A percentile compares a stretch with the other conserved stretches of the same genome.
phyloP scores from a whole-genome alignment of 306 rosid species.

The Luffa aegyptiaca region DNA sequence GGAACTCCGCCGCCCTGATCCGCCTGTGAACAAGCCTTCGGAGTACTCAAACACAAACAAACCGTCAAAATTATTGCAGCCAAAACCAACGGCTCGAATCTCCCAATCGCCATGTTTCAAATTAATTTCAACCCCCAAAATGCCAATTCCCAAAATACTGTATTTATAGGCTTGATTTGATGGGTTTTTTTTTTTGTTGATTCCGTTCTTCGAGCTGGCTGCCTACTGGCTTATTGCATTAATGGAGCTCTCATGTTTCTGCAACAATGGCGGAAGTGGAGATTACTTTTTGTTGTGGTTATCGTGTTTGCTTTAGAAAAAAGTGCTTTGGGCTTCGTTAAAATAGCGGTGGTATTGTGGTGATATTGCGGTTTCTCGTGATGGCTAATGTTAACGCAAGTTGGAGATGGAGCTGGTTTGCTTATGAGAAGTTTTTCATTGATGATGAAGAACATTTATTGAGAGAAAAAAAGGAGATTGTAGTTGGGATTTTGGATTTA shows the following conservation, averaged over 20 bases:
- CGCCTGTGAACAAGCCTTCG: slow-evolving; percentile 33
- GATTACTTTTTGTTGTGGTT: not conserved
- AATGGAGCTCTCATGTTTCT: not conserved
- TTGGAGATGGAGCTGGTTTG: not conserved
- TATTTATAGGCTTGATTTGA: not conserved
- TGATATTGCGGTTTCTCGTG: not conserved
- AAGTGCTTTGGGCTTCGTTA: not conserved
- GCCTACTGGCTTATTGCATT: not conserved
- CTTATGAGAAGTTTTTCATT: not conserved
- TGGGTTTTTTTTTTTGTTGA: too few relatives aligned
- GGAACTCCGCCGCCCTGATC: slow-evolving; percentile 45
- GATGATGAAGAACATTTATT: not conserved
- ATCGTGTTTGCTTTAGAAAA: too few relatives aligned
- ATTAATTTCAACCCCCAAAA: not conserved
- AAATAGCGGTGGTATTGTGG: not conserved
- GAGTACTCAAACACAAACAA: slow-evolving; percentile 25
- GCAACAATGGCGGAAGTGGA: not conserved
- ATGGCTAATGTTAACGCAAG: not conserved
- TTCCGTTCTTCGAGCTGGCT: not conserved
- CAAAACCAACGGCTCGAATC: not conserved
- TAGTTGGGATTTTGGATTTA: not conserved
- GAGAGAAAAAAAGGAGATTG: not conserved
- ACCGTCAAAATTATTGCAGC: slow-evolving; percentile 8
- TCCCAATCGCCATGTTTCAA: not conserved
- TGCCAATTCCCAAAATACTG: not conserved